Conservation (phyloP, 129 eudicot species). For the Flaveria sonorensis region DNA sequence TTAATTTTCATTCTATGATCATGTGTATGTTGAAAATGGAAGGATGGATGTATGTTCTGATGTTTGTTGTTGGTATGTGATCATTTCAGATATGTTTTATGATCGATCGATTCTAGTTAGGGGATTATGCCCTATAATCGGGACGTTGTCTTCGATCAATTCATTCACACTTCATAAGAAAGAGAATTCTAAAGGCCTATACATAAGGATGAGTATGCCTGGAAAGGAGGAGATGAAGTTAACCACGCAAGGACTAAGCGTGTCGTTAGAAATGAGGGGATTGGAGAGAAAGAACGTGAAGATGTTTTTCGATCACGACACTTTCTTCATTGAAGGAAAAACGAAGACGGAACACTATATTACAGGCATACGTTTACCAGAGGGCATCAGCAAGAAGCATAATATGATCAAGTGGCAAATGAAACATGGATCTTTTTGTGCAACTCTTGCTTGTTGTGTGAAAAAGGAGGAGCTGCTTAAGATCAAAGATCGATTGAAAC, state of each 20-base stretch:
- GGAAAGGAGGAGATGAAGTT: neutral
- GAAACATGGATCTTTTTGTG: neutral
- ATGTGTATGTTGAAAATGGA: neutral
- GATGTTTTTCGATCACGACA: neutral
- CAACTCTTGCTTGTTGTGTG: conserved; percentile 1
- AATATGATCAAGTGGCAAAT: neutral
- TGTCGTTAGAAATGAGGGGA: neutral
- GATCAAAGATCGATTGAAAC: neutral
- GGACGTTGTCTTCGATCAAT: neutral
- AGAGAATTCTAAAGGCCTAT: neutral
- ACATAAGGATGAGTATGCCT: neutral
- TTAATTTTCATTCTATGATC: neutral
- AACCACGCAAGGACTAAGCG: neutral
- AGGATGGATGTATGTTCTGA: neutral
- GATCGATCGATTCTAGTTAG: neutral
- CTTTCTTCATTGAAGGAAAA: neutral
- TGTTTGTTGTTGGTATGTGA: neutral
- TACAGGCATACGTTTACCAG: conserved; percentile 5
- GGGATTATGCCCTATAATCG: neutral
- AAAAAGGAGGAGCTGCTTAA: neutral
- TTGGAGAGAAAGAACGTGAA: neutral
- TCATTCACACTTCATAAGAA: neutral
- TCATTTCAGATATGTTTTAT: neutral
- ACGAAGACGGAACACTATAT: neutral
- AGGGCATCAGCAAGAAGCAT: neutral